Conservation (phyloP, 805 yeast genomes). For the Ogataea allantospora region DNA sequence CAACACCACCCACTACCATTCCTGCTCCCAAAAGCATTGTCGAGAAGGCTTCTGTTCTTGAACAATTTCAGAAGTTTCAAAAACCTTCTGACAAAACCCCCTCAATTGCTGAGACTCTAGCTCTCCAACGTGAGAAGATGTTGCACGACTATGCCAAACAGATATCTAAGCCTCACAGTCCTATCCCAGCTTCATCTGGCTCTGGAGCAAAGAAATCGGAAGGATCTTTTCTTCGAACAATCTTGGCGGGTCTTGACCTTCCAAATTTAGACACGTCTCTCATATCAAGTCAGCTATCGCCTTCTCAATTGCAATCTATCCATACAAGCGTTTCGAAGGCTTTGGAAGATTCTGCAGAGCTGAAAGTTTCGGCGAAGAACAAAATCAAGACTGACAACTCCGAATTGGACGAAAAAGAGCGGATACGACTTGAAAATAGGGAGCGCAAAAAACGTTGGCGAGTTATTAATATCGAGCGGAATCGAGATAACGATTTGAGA, state of each 20-base stretch:
- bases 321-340: constrained; percentile 16
- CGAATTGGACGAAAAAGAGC: constrained; percentile 46
- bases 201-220: constrained; percentile 13
- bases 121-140: constrained; percentile 50
- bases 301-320: constrained; percentile 17
- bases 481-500: constrained; percentile 84
- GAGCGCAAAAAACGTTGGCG: constrained; percentile 83
- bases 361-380: constrained; percentile 1
- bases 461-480: constrained; percentile 72
- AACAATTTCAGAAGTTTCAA: constrained; percentile 23
- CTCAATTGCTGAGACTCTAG: constrained; percentile 61
- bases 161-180: neutral
- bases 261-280: constrained; percentile 5
- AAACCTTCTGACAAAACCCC: constrained; percentile 31
- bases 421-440: constrained; percentile 64
- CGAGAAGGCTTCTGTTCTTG: constrained; percentile 10
- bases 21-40: constrained; percentile 8
- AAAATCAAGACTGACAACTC: constrained; percentile 3
- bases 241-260: constrained; percentile 5
- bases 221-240: constrained; percentile 16
- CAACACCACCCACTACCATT: constrained; percentile 16
- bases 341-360: constrained; percentile 3
- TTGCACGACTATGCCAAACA: constrained; percentile 9
- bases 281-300: constrained; percentile 13
- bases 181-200: neutral